phyloP scores from a whole-genome alignment of 2,329 filamentous ascomycete species.

The Pseudocercospora fuligena region DNA sequence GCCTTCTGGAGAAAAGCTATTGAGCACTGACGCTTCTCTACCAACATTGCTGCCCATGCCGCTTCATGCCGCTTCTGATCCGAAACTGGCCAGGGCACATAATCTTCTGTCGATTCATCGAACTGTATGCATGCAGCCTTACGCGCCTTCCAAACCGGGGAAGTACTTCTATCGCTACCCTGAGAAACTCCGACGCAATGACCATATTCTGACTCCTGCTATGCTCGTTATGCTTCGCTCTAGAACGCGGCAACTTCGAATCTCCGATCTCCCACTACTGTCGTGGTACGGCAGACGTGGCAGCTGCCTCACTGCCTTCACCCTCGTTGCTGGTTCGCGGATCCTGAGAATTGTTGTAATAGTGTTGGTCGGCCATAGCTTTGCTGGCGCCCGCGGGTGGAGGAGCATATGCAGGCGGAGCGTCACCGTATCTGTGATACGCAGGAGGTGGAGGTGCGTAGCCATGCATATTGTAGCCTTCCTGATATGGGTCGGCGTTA shows the following conservation, averaged over 20 bases:
- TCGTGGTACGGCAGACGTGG: constrained; percentile 18
- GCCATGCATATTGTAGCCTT: constrained; percentile 32
- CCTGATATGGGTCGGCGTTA: constrained; percentile 29
- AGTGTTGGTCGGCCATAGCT: constrained; percentile 41
- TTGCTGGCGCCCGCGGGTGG: constrained; percentile 43
- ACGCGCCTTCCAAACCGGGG: constrained; percentile 14
- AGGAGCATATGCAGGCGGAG: constrained; percentile 41
- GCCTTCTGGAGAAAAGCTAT: constrained; percentile 3
- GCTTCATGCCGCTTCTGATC: constrained; percentile 9
- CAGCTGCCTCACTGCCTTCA: constrained; percentile 26
- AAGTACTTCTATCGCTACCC: constrained; percentile 14
- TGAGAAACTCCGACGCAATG: constrained; percentile 15
- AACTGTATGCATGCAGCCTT: constrained; percentile 7
- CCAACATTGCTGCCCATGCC: constrained; percentile 4
- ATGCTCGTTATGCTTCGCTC: constrained; percentile 12
- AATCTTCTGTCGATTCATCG: constrained; percentile 15
- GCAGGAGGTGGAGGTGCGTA: constrained; percentile 43
- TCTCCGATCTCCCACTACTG: constrained; percentile 13
- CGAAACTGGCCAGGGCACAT: constrained; percentile 8
- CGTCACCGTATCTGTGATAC: constrained; percentile 38
- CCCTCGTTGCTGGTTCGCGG: constrained; percentile 24
- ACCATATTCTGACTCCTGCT: constrained; percentile 15
- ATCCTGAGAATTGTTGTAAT: constrained; percentile 14
- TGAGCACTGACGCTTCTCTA: constrained; percentile 3
- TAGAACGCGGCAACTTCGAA: neutral